Evolutionary conservation across 2,329 filamentous ascomycete genomes (phyloP).

Genomic region (Leptographium galeiforme): DNA sequence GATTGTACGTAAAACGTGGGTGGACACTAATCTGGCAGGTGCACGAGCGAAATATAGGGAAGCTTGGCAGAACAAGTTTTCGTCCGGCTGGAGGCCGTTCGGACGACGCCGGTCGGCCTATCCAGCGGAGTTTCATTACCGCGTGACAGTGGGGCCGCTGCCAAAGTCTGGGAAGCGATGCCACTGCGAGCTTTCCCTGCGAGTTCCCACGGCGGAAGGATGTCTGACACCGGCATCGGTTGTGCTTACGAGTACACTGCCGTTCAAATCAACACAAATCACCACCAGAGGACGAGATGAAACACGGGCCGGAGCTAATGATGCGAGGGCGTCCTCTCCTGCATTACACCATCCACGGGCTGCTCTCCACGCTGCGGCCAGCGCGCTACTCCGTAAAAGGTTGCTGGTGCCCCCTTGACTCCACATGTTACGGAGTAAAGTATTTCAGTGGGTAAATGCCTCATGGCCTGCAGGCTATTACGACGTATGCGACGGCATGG

Average conservation of each 20-base stretch:
- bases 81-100: no score
- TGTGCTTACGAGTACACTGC: no score
- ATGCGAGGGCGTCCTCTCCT: no score
- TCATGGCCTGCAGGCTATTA: neutral
- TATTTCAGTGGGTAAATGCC: neutral
- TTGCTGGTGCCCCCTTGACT: neutral
- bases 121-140: no score
- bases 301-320: neutral
- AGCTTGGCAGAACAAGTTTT: no score
- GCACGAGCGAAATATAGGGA: no score
- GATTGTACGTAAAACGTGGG: no score
- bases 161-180: neutral
- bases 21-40: no score
- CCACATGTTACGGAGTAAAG: neutral
- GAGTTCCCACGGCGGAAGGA: neutral
- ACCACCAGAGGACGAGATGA: neutral
- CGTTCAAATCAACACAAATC: no score
- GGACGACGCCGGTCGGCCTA: no score
- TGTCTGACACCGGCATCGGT: neutral
- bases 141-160: neutral
- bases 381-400: no score
- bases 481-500: neutral
- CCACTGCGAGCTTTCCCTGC: neutral
- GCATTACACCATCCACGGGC: neutral
- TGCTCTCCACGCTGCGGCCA: no score